Base-by-base conservation (phyloP, 2,329 filamentous ascomycete genomes). In the Lomentospora prolificans region DNA sequence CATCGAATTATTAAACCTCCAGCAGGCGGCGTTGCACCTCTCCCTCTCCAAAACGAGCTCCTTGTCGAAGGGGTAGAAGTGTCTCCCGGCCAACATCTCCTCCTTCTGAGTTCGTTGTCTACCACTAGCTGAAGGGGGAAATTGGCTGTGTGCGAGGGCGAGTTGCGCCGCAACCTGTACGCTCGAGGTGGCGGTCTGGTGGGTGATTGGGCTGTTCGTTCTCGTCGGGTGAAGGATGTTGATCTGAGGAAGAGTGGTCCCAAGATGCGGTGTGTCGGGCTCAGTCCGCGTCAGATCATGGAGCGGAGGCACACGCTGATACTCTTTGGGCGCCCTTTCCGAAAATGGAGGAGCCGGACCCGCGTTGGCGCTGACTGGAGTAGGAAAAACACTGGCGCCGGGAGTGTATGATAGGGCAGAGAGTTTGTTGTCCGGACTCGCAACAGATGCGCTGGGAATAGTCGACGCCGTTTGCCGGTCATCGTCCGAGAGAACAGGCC, bases 11-110 rank as follows among this genome's bases (percentile, higher is more conserved):
- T 96, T 96, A 73, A 94, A 96, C 53, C 85, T 78, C 80, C 86
- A 91, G 63, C 92, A 84, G 3, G 89, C 89, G 10, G 82, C 80
- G 60, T 84, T 86, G 71, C 92, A 97, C 55, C 86, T 80, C 65
- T 94, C 85, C n/a, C 92, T 86, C 64, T 96, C 91, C 19, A 88
- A 78, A 12, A 88, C 79, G 4, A 99, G 78, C 63, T 90, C 85
- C 58, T 84, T 80, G 65, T 89, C 84, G 60, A 86, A 91, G 5
- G 89, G 88, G 58, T 84, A 85, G 69, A 90, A 97, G n/a, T 82
- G 79, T 41, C 87, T 79, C 10, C 89, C 89, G 30, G 78, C 77
- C 14, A 95, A 74, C 92, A 97, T 97, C 67, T 94, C 90, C 58
- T 95, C 87, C 69, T 94, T 94, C 66, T 96, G 89, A 1, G 84